These are phyloP conservation scores for Neurospora sublineolata DNA, from an alignment of 495 filamentous ascomycete genomes.

Conservation along the genomic window DNA sequence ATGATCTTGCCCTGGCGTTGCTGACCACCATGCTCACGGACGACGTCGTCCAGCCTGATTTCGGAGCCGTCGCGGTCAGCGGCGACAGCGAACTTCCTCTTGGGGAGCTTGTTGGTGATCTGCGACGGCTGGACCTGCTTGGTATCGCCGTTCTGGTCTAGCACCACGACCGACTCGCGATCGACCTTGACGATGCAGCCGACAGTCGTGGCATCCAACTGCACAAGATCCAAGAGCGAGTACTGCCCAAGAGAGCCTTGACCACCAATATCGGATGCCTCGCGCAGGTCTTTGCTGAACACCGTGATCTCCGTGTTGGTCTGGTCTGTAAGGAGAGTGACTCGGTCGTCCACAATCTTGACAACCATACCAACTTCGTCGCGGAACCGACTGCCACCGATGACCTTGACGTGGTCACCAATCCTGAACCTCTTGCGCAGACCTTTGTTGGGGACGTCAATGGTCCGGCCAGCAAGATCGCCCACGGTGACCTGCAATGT, in stretches of 20 bases:
- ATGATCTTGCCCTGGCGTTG: slow-evolving; percentile 75
- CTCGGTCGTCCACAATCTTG: slow-evolving; percentile 76
- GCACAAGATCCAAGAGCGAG: slow-evolving; percentile 85
- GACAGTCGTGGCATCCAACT: slow-evolving; percentile 85
- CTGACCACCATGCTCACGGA: slow-evolving; percentile 83
- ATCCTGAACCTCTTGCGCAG: slow-evolving; percentile 86
- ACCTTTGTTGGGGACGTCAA: slow-evolving; percentile 86
- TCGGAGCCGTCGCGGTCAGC: slow-evolving; percentile 91
- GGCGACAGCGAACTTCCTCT: slow-evolving; percentile 70
- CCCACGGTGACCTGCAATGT: slow-evolving; percentile 80
- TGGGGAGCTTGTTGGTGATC: slow-evolving; percentile 74
- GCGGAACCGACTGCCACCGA: slow-evolving; percentile 82
- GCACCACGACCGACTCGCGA: slow-evolving; percentile 74
- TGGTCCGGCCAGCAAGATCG: slow-evolving; percentile 65
- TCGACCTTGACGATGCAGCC: slow-evolving; percentile 92
- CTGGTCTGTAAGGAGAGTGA: slow-evolving; percentile 85
- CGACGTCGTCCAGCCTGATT: slow-evolving; percentile 79
- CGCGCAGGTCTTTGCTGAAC: slow-evolving; percentile 91
- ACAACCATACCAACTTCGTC: slow-evolving; percentile 97
- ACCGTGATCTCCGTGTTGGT: slow-evolving; percentile 89
- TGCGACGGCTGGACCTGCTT: slow-evolving; percentile 80
- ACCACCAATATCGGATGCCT: slow-evolving; percentile 81
- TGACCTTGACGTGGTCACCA: slow-evolving; percentile 97
- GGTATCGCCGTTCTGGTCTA: slow-evolving; percentile 80
- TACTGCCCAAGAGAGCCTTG: slow-evolving; percentile 70